Evolutionary conservation across 371 early-diverging fungal species (phyloP), one percentile per base, ranked within the genome.

Genomic region (Mortierella sp.): DNA sequence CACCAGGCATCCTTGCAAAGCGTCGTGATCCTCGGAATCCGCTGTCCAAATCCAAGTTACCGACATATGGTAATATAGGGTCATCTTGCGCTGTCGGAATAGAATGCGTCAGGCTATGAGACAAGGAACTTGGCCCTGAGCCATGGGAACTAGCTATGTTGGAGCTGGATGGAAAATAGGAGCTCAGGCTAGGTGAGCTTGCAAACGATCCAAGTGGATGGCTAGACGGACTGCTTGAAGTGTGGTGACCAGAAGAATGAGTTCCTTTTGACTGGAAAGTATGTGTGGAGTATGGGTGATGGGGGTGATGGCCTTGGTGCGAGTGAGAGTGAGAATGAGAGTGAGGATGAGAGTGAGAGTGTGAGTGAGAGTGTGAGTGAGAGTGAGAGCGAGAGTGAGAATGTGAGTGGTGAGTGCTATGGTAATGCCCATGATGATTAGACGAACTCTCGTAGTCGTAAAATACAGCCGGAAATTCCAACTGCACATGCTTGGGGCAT

Each of bases 381-480:
- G 53, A 53, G 26, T 53, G 28, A 23, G 53, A 55, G 22, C 53
- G 53, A 22, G 23, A 40, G 47, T 57, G 35, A 2, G 49, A 22
- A 17, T 47, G 61, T 22, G 32, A 57, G 42, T 72, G 61, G 28
- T 43, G 59, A 47, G 17, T 53, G 68, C 37, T 55, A 7, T 58
- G 68, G 19, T 59, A 66, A 22, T 59, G 56, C 13, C 57, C 62
- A 19, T 63, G 59, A 15, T 62, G 59, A 19, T 26, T 70, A 40
- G 62, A 56, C 0, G 78, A 66, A n/a, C 73, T 85, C 28, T 75
- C 81, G 29, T 87, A 82, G 37, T 94, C 91, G 71, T 93, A 94
- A 78, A 93, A 94, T 43, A 86, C 90, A 5, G 94, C 94, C 8
- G 92, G 91, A 70, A 94, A 95, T 15, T 82, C 76, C n/a, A 92